Base-by-base conservation (phyloP, 306 rosid genomes). In the Glycine soja region DNA sequence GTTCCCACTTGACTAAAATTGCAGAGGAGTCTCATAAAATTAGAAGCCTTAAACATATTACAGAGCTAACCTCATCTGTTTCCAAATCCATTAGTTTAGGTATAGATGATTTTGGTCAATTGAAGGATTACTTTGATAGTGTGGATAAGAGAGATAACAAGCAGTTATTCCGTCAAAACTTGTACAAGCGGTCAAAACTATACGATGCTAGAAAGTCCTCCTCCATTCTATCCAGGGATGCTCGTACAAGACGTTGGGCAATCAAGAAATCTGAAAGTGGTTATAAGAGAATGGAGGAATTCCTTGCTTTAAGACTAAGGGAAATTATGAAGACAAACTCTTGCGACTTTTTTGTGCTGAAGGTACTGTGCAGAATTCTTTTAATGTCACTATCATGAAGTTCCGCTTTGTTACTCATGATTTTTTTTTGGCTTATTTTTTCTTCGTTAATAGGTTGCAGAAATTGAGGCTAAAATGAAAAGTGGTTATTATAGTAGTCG, bases 181-280 rank as follows among this genome's bases (percentile, higher is more conserved):
- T 96, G 80, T 96, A 96, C 88, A 93, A 92, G 86, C 92, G 99
- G 15, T 93, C 99, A 61, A 96, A 96, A 84, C 90, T 96, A 13
- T 96, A 92, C 78, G 99, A 96, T 83, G 98, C 99, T 76, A 88
- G 99, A 88, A 91, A 58, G 90, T 93, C 98, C 81, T 96, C 99
- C 68, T 93, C 99, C 84, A 96, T 96, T 84, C 82, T 96, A 76
- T 93, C 99, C 13, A 92, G 97, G 89, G 97, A 96, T 90, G 99
- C 99, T 54, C 99, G 99, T 13, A 92, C 89, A 71, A 93, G 99
- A 76, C 93, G 93, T 40, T 96, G 97, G 97, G 84, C 98, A 72
- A 92, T 96, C 82, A 96, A 96, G 91, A 93, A 93, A 85, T 89
- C 93, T n/a, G 98, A 96, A 87, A 87, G 86, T 87, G 94, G 99